Base-by-base conservation (phyloP, 2,329 filamentous ascomycete species). In the Pseudopithomyces maydicus region DNA sequence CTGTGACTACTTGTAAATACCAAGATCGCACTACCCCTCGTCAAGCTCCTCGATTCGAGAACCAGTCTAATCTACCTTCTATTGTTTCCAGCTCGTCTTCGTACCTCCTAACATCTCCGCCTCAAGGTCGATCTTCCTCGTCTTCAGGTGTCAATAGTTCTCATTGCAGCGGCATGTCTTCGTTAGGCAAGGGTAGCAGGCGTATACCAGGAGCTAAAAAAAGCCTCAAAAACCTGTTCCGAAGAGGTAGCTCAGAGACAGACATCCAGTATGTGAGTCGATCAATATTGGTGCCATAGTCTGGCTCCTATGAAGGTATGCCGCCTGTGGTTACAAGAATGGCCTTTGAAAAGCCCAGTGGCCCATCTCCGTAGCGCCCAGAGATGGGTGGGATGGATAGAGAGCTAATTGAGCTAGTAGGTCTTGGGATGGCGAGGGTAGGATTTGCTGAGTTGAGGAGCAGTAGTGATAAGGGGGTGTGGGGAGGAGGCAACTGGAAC, bases 281-380 rank as follows among this genome's bases (percentile, higher is more conserved):
- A 1, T 66, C 68, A 1, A 41, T 52, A 3, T 58, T 57, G 32
- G 44, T 54, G 32, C 43, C 57, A 0, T 59, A 61, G 33, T 33
- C 47, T 22, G 26, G 39, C 14, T 55, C 50, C 12, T 50, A 15
- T 44, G 29, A 49, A 0, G 51, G 47, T 8, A 52, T 63, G 8
- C 54, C 56, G 10, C 45, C 45, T n/a, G 26, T 44, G 17, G 43
- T 41, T 12, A 12, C n/a, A n/a, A 64, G 52, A 0, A 32, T 64
- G 0, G 47, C 59, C 6, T 66, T 66, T 45, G 44, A 44, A 3
- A 66, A 62, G 46, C 65, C 51, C 1, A 1, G 29, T 1, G 61
- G 63, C 1, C 59, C 59, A 1, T 54, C 62, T 7, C 67, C 65
- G 1, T 26, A 42, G 1, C 64, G 66, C 3, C 63, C 68, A 3